These are phyloP conservation scores for Viola pubescens DNA, from an alignment of 441 rosid genomes.

Conservation along the genomic window DNA sequence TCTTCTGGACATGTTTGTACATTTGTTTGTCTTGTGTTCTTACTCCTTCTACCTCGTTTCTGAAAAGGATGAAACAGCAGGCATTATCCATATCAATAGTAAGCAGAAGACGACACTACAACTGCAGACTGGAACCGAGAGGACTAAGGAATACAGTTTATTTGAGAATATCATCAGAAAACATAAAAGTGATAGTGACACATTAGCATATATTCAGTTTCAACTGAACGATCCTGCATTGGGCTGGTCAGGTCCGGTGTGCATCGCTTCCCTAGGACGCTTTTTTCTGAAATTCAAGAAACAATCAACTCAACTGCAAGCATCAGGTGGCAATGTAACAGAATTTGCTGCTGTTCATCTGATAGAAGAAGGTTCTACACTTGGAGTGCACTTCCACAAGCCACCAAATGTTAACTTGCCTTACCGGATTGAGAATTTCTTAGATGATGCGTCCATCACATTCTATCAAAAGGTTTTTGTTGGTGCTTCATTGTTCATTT, in stretches of 20 bases:
- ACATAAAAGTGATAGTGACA: slow-evolving; percentile 58
- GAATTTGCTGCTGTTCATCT: slow-evolving; percentile 79
- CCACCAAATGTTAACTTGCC: slow-evolving; percentile 72
- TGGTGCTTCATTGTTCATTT: slow-evolving; percentile 11
- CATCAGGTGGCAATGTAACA: slow-evolving; percentile 19
- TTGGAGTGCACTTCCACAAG: slow-evolving; percentile 66
- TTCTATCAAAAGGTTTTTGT: slow-evolving; percentile 84
- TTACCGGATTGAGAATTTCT: slow-evolving; percentile 79
- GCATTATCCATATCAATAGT: slow-evolving; percentile 39
- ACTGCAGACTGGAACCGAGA: slow-evolving; percentile 49
- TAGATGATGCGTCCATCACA: slow-evolving; percentile 57
- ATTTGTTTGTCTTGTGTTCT: slow-evolving; percentile 13
- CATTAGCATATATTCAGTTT: slow-evolving; percentile 59
- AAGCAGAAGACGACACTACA: slow-evolving; percentile 45
- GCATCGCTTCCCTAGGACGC: slow-evolving; percentile 81
- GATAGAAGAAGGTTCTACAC: slow-evolving; percentile 81
- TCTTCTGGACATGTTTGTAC: slow-evolving; percentile 14
- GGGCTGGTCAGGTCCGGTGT: slow-evolving; percentile 92
- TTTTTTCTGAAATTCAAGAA: slow-evolving; percentile 84
- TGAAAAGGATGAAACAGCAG: slow-evolving; percentile 61
- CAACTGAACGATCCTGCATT: slow-evolving; percentile 46
- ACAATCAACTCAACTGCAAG: slow-evolving; percentile 43
- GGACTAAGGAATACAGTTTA: slow-evolving; percentile 53
- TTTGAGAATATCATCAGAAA: slow-evolving; percentile 80
- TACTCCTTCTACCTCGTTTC: slow-evolving; percentile 17